Conservation (phyloP, 495 filamentous ascomycete species). For the Glonium stellatum region DNA sequence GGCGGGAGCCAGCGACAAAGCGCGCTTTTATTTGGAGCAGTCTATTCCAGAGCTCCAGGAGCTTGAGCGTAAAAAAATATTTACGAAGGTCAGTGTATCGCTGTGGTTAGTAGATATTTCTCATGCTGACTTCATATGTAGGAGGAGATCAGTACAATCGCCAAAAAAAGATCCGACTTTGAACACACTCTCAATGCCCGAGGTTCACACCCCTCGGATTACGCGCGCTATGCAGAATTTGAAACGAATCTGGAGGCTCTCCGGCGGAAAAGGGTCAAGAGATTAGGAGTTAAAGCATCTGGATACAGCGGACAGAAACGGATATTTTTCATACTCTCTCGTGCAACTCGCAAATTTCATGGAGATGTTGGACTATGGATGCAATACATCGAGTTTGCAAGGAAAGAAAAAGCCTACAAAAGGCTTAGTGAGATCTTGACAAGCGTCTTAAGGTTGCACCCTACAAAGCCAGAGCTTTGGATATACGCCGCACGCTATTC, state of each 20-base stretch:
- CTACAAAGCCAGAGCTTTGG: conserved; percentile 79
- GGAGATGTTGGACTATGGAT: conserved; percentile 82
- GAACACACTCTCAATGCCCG: conserved; percentile 84
- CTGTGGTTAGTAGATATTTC: background rate
- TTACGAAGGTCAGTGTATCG: conserved; percentile 55
- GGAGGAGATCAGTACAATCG: conserved; percentile 82
- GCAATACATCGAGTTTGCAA: conserved; percentile 79
- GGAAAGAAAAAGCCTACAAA: conserved; percentile 67
- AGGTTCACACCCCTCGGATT: conserved; percentile 67
- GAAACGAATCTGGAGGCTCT: conserved; percentile 84
- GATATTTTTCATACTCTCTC: conserved; percentile 82
- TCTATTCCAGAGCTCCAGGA: conserved; percentile 86
- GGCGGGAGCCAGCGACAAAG: conserved; percentile 83
- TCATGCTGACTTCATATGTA: conserved; percentile 34
- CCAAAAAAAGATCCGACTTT: conserved; percentile 83
- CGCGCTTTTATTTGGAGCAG: conserved; percentile 86
- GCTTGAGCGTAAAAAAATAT: conserved; percentile 80
- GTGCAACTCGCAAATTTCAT: conserved; percentile 77
- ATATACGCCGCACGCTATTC: conserved; percentile 71
- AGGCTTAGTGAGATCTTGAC: conserved; percentile 73
- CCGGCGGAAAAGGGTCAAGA: conserved; percentile 70
- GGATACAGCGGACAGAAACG: conserved; percentile 65
- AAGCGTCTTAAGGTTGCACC: conserved; percentile 72
- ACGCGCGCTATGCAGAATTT: conserved; percentile 78
- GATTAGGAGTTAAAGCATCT: conserved; percentile 61